These are phyloP conservation scores for Sugiyamaella floridensis DNA, from an alignment of 805 yeast species.

Conservation along the genomic window DNA sequence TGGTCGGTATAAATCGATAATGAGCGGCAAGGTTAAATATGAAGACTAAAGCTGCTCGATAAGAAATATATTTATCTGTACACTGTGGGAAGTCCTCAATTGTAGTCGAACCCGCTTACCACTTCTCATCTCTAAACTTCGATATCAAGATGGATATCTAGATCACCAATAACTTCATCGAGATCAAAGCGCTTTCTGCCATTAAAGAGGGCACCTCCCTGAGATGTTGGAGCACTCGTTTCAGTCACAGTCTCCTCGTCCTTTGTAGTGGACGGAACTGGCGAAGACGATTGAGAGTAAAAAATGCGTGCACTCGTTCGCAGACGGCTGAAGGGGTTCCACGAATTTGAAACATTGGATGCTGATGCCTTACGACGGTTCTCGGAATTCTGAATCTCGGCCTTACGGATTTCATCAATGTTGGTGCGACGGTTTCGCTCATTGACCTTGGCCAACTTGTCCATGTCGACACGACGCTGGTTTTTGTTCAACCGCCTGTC, in stretches of 20 bases:
- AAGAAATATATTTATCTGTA: too few relatives aligned
- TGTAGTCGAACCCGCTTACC: neutral
- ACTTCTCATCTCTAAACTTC: conserved; percentile 19
- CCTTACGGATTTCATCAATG: conserved; percentile 66
- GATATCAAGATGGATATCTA: conserved; percentile 33
- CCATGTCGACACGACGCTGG: conserved; percentile 17
- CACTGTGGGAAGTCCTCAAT: too few relatives aligned
- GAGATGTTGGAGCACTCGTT: conserved; percentile 10
- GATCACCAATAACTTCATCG: conserved; percentile 34
- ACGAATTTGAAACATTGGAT: conserved; percentile 32
- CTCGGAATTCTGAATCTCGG: conserved; percentile 61
- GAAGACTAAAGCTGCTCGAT: too few relatives aligned
- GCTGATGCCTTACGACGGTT: conserved; percentile 38
- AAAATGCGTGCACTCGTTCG: conserved; percentile 82
- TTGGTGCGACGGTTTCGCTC: conserved; percentile 81
- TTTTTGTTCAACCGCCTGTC: conserved; percentile 16
- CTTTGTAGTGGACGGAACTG: conserved; percentile 36
- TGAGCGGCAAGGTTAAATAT: neutral
- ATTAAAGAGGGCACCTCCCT: conserved; percentile 4
- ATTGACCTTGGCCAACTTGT: conserved; percentile 62
- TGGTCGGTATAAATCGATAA: neutral
- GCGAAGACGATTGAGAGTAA: conserved; percentile 42
- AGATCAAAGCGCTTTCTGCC: conserved; percentile 20
- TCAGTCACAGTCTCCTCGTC: conserved; percentile 42
- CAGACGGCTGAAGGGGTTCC: conserved; percentile 83